A percentile compares a stretch with the other conserved stretches of the same genome.
These are phyloP conservation scores for Tuber aestivum DNA, from an alignment of 495 filamentous ascomycete genomes.

Conservation along the genomic window DNA sequence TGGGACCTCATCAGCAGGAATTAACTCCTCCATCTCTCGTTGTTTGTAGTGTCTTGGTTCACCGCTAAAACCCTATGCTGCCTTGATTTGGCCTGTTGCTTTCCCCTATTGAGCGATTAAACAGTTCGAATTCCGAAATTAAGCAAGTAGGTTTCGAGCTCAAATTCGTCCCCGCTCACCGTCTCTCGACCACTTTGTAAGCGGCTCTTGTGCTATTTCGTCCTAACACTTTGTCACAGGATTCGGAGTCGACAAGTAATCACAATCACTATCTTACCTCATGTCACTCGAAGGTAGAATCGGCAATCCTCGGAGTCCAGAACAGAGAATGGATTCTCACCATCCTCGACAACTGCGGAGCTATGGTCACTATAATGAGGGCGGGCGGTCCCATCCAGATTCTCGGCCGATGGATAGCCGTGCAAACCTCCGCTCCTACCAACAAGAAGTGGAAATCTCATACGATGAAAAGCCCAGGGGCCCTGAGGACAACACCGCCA, in stretches of 20 bases:
- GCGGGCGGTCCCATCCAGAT: conserved; percentile 28
- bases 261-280: neutral
- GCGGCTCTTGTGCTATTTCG: neutral
- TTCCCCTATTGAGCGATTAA: neutral
- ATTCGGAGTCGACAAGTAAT: neutral
- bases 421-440: conserved; percentile 26
- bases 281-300: conserved; percentile 31
- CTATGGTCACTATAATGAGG: conserved; percentile 34
- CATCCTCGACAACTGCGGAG: conserved; percentile 34
- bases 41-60: neutral
- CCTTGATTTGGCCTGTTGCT: neutral
- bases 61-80: neutral
- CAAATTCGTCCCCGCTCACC: neutral
- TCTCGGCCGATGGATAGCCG: conserved; percentile 36
- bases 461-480: conserved; percentile 34
- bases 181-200: neutral
- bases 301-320: conserved; percentile 31
- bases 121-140: neutral
- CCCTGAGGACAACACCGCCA: conserved; percentile 10
- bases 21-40: conserved; percentile 1
- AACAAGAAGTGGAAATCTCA: conserved; percentile 31
- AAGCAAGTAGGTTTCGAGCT: conserved; percentile 5
- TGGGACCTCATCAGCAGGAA: neutral
- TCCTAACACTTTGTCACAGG: neutral
- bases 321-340: conserved; percentile 35